Conservation (phyloP, 306 rosid genomes). For the Erythrophleum fordii region DNA sequence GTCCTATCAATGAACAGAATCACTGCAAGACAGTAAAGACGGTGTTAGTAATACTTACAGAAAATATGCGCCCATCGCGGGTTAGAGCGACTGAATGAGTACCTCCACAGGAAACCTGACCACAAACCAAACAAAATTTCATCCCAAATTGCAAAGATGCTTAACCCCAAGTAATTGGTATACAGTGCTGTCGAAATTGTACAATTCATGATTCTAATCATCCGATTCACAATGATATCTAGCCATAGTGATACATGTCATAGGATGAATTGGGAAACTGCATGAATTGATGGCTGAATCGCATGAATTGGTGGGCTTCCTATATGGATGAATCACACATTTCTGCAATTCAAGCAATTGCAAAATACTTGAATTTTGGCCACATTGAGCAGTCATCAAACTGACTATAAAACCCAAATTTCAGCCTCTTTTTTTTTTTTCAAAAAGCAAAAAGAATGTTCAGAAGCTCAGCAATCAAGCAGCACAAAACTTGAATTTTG, state of each 20-base stretch:
- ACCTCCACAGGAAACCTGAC: conserved; percentile 95
- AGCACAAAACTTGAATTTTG: neutral
- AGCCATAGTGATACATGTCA: neutral
- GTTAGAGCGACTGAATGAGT: conserved; percentile 95
- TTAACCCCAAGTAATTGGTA: neutral
- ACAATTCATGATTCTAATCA: neutral
- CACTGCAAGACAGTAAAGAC: conserved; percentile 18
- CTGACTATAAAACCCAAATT: too few relatives aligned
- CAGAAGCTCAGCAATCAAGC: too few relatives aligned
- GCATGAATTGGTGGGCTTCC: neutral
- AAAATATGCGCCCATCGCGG: conserved; percentile 85
- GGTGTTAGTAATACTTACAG: conserved; percentile 56
- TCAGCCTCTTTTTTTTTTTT: too few relatives aligned
- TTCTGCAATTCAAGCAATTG: neutral
- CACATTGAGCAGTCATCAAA: neutral
- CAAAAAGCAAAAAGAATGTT: too few relatives aligned
- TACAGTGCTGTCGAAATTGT: neutral
- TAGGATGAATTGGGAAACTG: neutral
- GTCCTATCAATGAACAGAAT: conserved; percentile 7
- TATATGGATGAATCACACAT: neutral
- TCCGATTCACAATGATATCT: neutral
- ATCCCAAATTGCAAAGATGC: neutral
- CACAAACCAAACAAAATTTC: conserved; percentile 25
- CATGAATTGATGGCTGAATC: neutral
- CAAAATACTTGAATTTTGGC: neutral